Percentiles rank a stretch among this genome's conserved stretches.
phyloP scores from a whole-genome alignment of 768 basidiomycete genomes.

The Sporobolomyces phaffii region DNA sequence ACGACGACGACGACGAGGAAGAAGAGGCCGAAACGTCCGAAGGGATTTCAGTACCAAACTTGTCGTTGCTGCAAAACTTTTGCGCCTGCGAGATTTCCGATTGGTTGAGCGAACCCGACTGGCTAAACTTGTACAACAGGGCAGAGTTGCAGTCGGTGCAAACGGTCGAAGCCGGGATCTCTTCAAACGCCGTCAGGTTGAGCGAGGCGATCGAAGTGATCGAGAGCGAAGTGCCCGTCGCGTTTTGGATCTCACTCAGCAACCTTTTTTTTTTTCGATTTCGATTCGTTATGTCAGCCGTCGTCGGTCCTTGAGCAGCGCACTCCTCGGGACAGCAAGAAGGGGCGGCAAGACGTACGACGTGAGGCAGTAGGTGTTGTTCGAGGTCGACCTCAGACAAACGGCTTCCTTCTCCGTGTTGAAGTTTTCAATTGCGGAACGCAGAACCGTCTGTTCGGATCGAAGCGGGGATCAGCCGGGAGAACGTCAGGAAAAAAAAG shows the following conservation, averaged over 20 bases:
- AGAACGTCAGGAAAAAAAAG: no score
- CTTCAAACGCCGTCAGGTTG: conserved; percentile 28
- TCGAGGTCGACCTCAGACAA: conserved; percentile 23
- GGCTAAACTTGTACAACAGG: conserved; percentile 1
- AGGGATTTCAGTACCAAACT: conserved; percentile 12
- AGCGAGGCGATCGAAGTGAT: conserved; percentile 41
- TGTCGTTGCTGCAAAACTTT: conserved; percentile 1
- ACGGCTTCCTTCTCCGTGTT: conserved; percentile 14
- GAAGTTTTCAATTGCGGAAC: conserved; percentile 1
- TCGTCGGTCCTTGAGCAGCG: no score
- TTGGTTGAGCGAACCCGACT: neutral
- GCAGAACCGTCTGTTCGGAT: neutral
- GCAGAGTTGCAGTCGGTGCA: conserved; percentile 46
- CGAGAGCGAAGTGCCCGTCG: conserved; percentile 40
- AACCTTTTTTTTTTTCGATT: conserved; percentile 27
- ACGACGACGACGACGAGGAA: neutral
- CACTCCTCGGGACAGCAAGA: no score
- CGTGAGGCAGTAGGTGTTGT: conserved; percentile 45
- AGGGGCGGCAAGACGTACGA: neutral
- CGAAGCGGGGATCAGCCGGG: neutral
- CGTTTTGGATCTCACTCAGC: conserved; percentile 43
- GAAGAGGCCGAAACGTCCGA: neutral
- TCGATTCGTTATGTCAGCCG: no score
- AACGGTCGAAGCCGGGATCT: conserved; percentile 36
- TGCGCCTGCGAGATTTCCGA: neutral